Base-by-base conservation (phyloP, 2,329 filamentous ascomycete species). In the Lachnellula occidentalis region DNA sequence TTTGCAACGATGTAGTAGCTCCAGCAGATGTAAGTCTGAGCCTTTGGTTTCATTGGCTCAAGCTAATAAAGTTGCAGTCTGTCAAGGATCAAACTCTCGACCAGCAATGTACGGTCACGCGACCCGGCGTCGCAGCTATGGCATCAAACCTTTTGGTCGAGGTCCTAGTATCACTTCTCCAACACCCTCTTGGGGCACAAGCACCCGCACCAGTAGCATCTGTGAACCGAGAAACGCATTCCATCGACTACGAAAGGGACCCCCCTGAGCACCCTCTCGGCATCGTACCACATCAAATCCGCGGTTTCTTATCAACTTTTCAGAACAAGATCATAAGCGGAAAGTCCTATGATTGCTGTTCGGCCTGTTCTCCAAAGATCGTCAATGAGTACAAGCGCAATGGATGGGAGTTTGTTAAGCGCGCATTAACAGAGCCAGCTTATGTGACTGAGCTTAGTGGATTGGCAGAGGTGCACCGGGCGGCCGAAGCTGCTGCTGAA, bases 1-100 rank as follows among this genome's bases (percentile, higher is more conserved):
- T 97, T 72, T 99, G 94, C 74, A 97, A 95, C 66, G 94, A 99
- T 69, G 92, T 99, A 24, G 92, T 97, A 48, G 90, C 92, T 6
- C 94, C 94, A 21, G 87, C 87, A 58, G 90, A 97, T 74, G 92
- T 95, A 75, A 83, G 87, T 79, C 42, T 8, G 15, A 22, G 37
- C n/a, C 19, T 21, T 15, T 0, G 5, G 5, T 43, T 24, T 15
- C 12, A 45, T 36, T 42, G 24, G 43, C 27, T 34, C 15, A 11
- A 43, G 37, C 62, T 66, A 59, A 55, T 50, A 43, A 53, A 27
- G n/a, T 27, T 56, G 48, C 66, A 95, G 89, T 96, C 91, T 2
- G 81, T 96, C 67, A 96, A 92, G 71, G 91, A 96, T 66, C 89
- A 92, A 64, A 97, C 94, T 0, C 83, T 99, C 11, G 94, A 99